These are phyloP conservation scores for Paecilomyces dactylethromorphus DNA, from an alignment of 2,329 filamentous ascomycete genomes.

Conservation along the genomic window DNA sequence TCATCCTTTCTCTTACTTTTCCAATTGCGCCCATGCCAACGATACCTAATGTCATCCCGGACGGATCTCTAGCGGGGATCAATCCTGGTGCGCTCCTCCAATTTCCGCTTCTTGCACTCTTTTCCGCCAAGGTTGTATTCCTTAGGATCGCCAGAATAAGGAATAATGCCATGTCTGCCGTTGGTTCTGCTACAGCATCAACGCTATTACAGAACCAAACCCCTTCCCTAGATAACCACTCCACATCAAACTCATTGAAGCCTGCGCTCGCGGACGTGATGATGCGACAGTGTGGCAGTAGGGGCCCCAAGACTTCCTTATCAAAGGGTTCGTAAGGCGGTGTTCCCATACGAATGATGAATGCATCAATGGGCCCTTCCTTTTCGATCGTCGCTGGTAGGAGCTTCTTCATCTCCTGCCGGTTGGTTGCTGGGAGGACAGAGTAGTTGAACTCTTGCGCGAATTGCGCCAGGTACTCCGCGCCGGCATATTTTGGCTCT, in stretches of 20 bases:
- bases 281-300: constrained; percentile 40
- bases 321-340: constrained; percentile 45
- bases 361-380: constrained; percentile 39
- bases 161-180: constrained; percentile 47
- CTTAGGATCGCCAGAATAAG: constrained; percentile 41
- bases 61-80: constrained; percentile 36
- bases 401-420: constrained; percentile 26
- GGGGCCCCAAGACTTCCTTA: constrained; percentile 33
- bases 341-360: constrained; percentile 45
- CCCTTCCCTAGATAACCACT: constrained; percentile 35
- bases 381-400: constrained; percentile 30
- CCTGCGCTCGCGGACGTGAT: constrained; percentile 43
- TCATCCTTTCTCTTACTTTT: constrained; percentile 17
- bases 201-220: constrained; percentile 51
- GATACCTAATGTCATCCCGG: constrained; percentile 41
- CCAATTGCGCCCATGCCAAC: constrained; percentile 46
- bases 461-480: constrained; percentile 35
- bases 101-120: constrained; percentile 24
- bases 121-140: constrained; percentile 38
- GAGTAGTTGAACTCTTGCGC: constrained; percentile 32
- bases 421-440: constrained; percentile 31
- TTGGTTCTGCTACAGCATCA: constrained; percentile 49
- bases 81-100: constrained; percentile 28
- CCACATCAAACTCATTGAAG: constrained; percentile 42
- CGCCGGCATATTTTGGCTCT: constrained; percentile 29